Conservation (phyloP, 352 stramenopile genomes). For the Globisporangium cederbergense region DNA sequence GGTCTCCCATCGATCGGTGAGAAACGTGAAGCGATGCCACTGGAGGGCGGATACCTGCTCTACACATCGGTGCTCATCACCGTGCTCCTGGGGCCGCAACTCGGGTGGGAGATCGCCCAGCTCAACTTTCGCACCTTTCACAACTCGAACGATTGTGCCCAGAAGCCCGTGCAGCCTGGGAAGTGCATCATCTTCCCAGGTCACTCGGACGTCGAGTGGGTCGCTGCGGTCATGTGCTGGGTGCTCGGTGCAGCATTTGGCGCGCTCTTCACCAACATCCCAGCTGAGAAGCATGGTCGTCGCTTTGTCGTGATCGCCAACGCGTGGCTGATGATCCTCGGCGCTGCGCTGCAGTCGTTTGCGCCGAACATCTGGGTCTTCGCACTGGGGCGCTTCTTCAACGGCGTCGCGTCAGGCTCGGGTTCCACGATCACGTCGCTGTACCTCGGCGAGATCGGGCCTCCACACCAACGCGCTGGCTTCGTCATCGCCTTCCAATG, state of each 20-base stretch:
- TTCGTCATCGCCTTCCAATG: conserved; percentile 40
- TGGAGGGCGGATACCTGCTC: conserved; percentile 25
- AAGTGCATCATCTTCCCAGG: conserved; percentile 38
- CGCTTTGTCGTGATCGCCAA: conserved; percentile 29
- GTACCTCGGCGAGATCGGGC: conserved; percentile 35
- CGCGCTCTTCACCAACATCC: conserved; percentile 27
- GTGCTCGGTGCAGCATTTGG: conserved; percentile 34
- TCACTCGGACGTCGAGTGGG: conserved; percentile 35
- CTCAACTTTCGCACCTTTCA: conserved; percentile 43
- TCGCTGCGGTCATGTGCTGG: conserved; percentile 35
- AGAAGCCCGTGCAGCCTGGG: conserved; percentile 21
- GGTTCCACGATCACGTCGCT: conserved; percentile 33
- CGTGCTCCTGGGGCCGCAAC: conserved; percentile 31
- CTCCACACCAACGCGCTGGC: conserved; percentile 24
- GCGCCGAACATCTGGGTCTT: conserved; percentile 37
- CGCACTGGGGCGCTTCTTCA: conserved; percentile 35
- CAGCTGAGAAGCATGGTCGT: conserved; percentile 34
- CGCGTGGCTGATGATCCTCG: conserved; percentile 35
- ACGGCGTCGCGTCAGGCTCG: conserved; percentile 32
- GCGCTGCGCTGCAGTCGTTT: conserved; percentile 30
- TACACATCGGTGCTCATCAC: conserved; percentile 37
- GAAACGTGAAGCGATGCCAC: conserved; percentile 2
- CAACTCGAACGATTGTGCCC: conserved; percentile 29
- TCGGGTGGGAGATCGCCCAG: conserved; percentile 42
- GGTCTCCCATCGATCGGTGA: conserved; percentile 7